phyloP scores from a whole-genome alignment of 2,329 filamentous ascomycete genomes.

The Aureobasidium subglaciale region DNA sequence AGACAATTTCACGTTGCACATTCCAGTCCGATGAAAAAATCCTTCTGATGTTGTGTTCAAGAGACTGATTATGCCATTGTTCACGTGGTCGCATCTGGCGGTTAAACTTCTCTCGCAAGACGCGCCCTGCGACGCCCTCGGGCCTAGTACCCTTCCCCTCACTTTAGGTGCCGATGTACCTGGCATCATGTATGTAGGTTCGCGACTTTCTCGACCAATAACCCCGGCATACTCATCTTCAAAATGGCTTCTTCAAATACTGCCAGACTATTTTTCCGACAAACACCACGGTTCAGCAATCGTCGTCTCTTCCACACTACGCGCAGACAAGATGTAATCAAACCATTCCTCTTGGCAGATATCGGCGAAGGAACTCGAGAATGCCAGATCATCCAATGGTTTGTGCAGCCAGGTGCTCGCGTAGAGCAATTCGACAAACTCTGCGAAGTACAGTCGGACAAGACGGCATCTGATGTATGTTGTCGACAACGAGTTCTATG shows the following conservation, averaged over 20 bases:
- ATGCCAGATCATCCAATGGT: constrained; percentile 99
- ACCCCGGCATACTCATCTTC: background rate
- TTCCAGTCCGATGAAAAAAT: too few species aligned
- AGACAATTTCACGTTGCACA: background rate
- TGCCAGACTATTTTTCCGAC: background rate
- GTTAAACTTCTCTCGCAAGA: background rate
- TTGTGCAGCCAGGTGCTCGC: constrained; percentile 87
- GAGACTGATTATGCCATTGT: too few species aligned
- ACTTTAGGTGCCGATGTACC: constrained; percentile 11
- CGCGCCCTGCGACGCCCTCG: too few species aligned
- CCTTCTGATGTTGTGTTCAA: background rate
- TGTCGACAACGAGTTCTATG: background rate
- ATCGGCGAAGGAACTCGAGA: constrained; percentile 94
- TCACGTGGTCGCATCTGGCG: background rate
- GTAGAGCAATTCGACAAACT: constrained; percentile 98
- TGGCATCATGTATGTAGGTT: constrained; percentile 11
- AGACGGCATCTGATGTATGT: constrained; percentile 61
- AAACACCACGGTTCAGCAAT: background rate
- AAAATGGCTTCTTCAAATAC: background rate
- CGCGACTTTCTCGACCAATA: background rate
- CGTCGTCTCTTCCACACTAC: constrained; percentile 24
- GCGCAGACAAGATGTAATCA: constrained; percentile 45
- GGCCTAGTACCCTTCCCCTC: constrained; percentile 13
- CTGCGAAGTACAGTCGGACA: constrained; percentile 97
- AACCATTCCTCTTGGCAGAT: constrained; percentile 75